Evolutionary conservation across 768 basidiomycete genomes (phyloP), one percentile per base, ranked within the genome.

Genomic region (Suillus bovinus): DNA sequence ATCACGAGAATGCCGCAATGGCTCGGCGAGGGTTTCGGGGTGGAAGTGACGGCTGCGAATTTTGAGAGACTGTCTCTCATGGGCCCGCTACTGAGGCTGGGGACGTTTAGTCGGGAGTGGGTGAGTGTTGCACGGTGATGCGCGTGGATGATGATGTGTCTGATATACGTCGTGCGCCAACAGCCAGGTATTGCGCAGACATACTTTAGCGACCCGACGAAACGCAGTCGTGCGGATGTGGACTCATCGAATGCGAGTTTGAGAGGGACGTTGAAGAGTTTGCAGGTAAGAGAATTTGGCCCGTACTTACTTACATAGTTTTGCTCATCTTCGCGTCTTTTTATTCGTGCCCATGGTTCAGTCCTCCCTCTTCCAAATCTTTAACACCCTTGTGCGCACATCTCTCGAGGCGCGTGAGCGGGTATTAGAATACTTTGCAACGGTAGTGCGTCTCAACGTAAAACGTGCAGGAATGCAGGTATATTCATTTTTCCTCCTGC

Each of bases 401-500:
- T 90, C 90, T 0, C 76, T 93, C 0, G 85, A 86, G 55, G 80
- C 91, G 0, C 82, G 93, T 59, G 95, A 97, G 75, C 88, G 85
- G 4, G 90, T 95, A 8, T 74, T 99, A 46, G 81, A 86, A 61
- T 96, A 91, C 73, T 93, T 99, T 67, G 84, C 91, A 11, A 80
- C 84, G 4, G 86, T 88, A 5, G 76, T 95, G 38, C 80, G 82
- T 17, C 73, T 95, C 65, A 99, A 99, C 70, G 79, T 81, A 33
- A 95, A 86, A 72, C 86, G 97, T 57, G 86, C 92, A 4, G 97
- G 96, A n/a, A 91, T 94, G 85, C 91, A 94, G 79, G 91, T 89
- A 61, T 47, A 77, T 68, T 38, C 5, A 38, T 41, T 53, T n/a
- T 57, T 57, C 53, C 27, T 42, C 10, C 36, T 39, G n/a, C 9